Base-by-base conservation (phyloP, 2,329 filamentous ascomycete genomes). In the Alternaria solani region DNA sequence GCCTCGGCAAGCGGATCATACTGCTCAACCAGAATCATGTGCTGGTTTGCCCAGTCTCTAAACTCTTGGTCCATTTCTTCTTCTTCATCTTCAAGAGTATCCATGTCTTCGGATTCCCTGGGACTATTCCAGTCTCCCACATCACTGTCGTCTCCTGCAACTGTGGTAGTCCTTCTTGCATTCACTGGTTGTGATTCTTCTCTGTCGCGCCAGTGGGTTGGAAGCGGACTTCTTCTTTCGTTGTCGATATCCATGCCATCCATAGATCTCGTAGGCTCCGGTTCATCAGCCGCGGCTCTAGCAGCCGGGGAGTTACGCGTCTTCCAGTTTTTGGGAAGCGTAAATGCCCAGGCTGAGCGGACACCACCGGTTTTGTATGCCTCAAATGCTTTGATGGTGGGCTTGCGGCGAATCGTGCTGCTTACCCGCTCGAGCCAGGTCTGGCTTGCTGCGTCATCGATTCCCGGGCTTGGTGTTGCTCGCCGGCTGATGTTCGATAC, bases 1-100 rank as follows among this genome's bases (percentile, higher is more conserved):
- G 23, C 41, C 12, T 4, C 51, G 9, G 34, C 18, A 1, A 41
- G 12, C 2, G 20, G n/a, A 20, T 36, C 32, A 49, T 55, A 38
- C 23, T 32, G 26, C 34, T 62, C 55, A 16, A 62, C 55, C 11
- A 62, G 26, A 12, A 55, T 25, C 26, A 38, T 23, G 34, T 62
- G 14, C n/a, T 59, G 46, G 26, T 51, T 11, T 7, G 39, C 23
- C 46, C 47, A 36, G 9, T 53, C 42, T 23, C 30, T 23, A 18
- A 49, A 49, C 32, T 49, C 46, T 25, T 38, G 11, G 32, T 36
- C 12, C 14, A 36, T 36, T 14, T 36, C 32, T 5, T 36, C 32
- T 5, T 30, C 11, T 1, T n/a, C 26, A 36, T 14, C 46, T 3
- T 11, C 51, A 25, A 34, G 51, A 7, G 7, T 7, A 7, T 25